Base-by-base conservation (phyloP, 1,284 basidiomycete genomes). In the Ustanciosporium gigantosporum region DNA sequence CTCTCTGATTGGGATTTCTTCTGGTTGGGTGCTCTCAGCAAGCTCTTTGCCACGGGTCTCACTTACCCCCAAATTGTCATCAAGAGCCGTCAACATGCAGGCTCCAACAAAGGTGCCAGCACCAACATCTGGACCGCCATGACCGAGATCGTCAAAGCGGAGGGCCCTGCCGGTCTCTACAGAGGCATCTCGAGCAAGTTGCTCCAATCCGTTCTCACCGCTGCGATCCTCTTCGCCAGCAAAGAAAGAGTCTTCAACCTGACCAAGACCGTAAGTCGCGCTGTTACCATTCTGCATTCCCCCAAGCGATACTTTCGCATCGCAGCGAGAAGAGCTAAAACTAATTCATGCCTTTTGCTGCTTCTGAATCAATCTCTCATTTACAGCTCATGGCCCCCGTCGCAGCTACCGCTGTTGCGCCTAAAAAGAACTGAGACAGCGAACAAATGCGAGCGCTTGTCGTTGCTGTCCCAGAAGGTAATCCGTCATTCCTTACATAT, bases 11-110 rank as follows among this genome's bases (percentile, higher is more conserved):
- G 68, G 37, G 76, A 77, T 64, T 75, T 77, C 25, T 77, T 77
- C 66, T 64, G 73, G 58, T 66, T 77, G 27, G 75, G 75, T 21
- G 75, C 75, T 2, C 56, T 77, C 6, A 59, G 51, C 40, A 77
- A 77, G 64, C 66, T 77, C 13, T 62, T 76, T 34, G 73, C 75
- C 9, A 77, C 75, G 8, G 66, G 72, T 36, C 41, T 76, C 22
- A 77, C 75, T 2, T 77, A 77, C 43, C 75, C 75, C 5, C 75
- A 77, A 53, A 76, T 77, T 39, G 73, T 77, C 11, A 70, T 77
- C 61, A 77, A 77, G 73, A 68, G 66, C 40, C 59, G 75, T 21
- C 74, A 75, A 46, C 75, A 77, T 44, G 64, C 65, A 13, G 68
- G 71, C 20, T 59, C 53, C 39, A 65, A 41, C 49, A 69, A 67